A percentile compares a stretch with the other conserved stretches of the same genome.
Evolutionary conservation across 2,329 filamentous ascomycete species (phyloP).

Genomic region (Pseudophaeomoniella oleicola): DNA sequence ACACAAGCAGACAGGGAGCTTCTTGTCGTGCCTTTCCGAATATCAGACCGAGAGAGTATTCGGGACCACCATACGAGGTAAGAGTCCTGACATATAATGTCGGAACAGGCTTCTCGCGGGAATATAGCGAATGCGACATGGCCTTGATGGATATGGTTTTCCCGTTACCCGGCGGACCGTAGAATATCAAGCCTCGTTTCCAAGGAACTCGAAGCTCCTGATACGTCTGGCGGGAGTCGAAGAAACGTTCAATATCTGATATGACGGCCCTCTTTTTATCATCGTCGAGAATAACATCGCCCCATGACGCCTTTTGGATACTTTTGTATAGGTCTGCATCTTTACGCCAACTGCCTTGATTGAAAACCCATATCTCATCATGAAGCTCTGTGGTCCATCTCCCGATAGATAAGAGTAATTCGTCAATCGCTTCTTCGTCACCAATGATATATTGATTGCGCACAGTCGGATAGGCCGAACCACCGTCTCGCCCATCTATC

Average conservation of each 20-base stretch:
- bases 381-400: conserved; percentile 35
- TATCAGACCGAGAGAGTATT: conserved; percentile 38
- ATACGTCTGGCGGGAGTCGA: conserved; percentile 44
- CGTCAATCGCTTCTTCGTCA: conserved; percentile 3
- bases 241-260: conserved; percentile 51
- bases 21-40: conserved; percentile 46
- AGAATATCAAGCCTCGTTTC: conserved; percentile 49
- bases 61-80: conserved; percentile 36
- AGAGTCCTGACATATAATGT: conserved; percentile 48
- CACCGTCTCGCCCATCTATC: conserved; percentile 10
- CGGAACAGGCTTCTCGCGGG: conserved; percentile 37
- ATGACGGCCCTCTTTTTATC: conserved; percentile 51
- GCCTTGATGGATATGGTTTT: conserved; percentile 61
- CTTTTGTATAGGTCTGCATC: conserved; percentile 44
- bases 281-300: conserved; percentile 51
- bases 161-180: conserved; percentile 51
- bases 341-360: conserved; percentile 49
- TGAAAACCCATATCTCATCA: conserved; percentile 39
- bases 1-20: conserved; percentile 55
- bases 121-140: conserved; percentile 49
- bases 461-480: conserved; percentile 2
- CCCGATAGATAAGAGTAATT: background rate
- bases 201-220: conserved; percentile 48
- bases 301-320: conserved; percentile 43
- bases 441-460: conserved; percentile 12